Evolutionary conservation across 1,139 yeast genomes (phyloP), one percentile per base, ranked within the genome.

Genomic region (Taphrina deformans): DNA sequence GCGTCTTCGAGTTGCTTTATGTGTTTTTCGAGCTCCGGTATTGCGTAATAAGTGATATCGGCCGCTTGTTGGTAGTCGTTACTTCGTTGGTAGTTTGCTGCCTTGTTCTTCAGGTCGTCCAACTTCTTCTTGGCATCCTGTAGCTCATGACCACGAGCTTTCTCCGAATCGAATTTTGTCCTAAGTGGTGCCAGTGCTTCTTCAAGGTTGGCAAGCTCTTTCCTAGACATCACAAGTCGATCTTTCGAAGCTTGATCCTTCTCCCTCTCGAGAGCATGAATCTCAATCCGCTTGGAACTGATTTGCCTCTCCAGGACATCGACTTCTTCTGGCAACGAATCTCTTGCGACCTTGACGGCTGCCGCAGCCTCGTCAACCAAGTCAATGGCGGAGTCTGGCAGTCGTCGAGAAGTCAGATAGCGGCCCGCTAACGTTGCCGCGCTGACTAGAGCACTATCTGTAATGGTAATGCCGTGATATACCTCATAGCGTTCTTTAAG

Each of bases 311-410:
- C 99, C 71, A 91, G 83, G 61, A 85, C 87, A 77, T 93, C 99
- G 72, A 93, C 82, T 75, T 91, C 97, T 77, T 93, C 99, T 1
- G 99, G 99, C 75, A 90, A 90, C 2, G 98, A 92, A 75, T 93
- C 99, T 77, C 99, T 85, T 2, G 97, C 97, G 63, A 93, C 99
- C 0, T 98, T 98, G 58, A 93, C 99, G 66, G 96, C 86, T 1
- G 99, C 99, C 62, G 98, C 96, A 9, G 97, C 84, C 75, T 93
- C 97, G 79, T 93, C 99, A 70, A 93, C 90, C 72, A 93, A 81
- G 77, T 93, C 99, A 69, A 93, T 96, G 0, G 99, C 99, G 18
- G 97, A 89, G 76, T 93, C 99, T 5, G 99, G 99, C 71, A 95
- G 82, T 74, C 95, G 89, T 78, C 99, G 86, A 79, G 92, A 92